These are phyloP conservation scores for Biscogniauxia marginata DNA, from an alignment of 2,329 filamentous ascomycete genomes.

Conservation along the genomic window DNA sequence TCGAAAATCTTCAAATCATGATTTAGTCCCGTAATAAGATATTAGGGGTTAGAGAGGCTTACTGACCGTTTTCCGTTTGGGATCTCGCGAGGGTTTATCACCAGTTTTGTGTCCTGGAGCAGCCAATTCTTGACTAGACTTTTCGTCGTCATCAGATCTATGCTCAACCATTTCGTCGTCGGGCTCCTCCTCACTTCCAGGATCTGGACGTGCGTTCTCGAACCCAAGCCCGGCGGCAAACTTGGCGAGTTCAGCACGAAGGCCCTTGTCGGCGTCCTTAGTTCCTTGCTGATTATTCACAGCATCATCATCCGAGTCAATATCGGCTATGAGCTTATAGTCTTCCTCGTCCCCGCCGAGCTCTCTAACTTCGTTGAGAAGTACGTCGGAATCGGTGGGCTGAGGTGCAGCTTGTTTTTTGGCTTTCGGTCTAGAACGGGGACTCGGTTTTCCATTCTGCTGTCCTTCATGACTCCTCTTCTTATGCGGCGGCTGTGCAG, in stretches of 20 bases:
- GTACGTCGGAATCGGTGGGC: constrained; percentile 32
- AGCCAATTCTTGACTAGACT: constrained; percentile 35
- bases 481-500: constrained; percentile 23
- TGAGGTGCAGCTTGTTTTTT: constrained; percentile 9
- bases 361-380: constrained; percentile 63
- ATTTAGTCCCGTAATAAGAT: constrained; percentile 10
- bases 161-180: constrained; percentile 36
- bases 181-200: constrained; percentile 38
- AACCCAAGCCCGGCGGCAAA: constrained; percentile 53
- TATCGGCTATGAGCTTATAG: constrained; percentile 57
- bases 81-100: constrained; percentile 29
- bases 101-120: constrained; percentile 23
- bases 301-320: constrained; percentile 50
- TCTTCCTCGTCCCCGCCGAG: constrained; percentile 66
- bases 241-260: constrained; percentile 50
- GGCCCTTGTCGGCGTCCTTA: constrained; percentile 42
- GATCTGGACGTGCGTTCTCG: constrained; percentile 40
- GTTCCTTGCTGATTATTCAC: constrained; percentile 30
- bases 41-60: constrained; percentile 27
- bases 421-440: constrained; percentile 11
- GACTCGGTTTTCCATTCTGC: constrained; percentile 17
- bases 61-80: constrained; percentile 43
- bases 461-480: constrained; percentile 22
- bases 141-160: constrained; percentile 24
- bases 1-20: constrained; percentile 49